Conservation (phyloP, 2,329 filamentous ascomycete species). For the Pseudocercospora fijiensis region DNA sequence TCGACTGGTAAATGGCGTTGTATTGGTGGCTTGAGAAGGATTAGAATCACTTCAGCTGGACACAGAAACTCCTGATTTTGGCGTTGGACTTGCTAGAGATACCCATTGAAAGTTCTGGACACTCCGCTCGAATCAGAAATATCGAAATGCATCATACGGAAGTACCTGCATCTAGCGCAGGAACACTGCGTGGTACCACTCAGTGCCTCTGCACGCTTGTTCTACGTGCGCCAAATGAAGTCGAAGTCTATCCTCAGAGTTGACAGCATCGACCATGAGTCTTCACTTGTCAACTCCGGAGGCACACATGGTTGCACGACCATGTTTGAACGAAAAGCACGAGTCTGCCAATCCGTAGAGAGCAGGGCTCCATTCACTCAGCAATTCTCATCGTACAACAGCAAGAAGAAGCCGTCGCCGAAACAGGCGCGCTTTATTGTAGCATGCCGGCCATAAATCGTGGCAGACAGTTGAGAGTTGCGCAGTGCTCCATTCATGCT, state of each 20-base stretch:
- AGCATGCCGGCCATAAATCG: neutral
- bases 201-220: neutral
- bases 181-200: neutral
- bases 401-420: neutral
- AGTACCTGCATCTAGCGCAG: conserved; percentile 3
- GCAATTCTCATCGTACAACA: neutral
- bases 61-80: neutral
- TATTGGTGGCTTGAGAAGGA: conserved; percentile 1
- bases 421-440: neutral
- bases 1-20: neutral
- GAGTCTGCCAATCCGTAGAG: neutral
- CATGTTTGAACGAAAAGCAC: neutral
- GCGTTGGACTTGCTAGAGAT: neutral
- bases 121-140: conserved; percentile 1
- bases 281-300: neutral
- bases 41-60: neutral
- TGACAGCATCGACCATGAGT: neutral
- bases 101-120: neutral
- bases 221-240: neutral
- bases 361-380: neutral
- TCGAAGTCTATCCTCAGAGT: neutral
- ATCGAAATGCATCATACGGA: neutral
- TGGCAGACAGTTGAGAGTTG: neutral
- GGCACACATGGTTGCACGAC: neutral
- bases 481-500: neutral